These are phyloP conservation scores for Sporobolomyces phaffii DNA, from an alignment of 768 basidiomycete genomes.

Conservation along the genomic window DNA sequence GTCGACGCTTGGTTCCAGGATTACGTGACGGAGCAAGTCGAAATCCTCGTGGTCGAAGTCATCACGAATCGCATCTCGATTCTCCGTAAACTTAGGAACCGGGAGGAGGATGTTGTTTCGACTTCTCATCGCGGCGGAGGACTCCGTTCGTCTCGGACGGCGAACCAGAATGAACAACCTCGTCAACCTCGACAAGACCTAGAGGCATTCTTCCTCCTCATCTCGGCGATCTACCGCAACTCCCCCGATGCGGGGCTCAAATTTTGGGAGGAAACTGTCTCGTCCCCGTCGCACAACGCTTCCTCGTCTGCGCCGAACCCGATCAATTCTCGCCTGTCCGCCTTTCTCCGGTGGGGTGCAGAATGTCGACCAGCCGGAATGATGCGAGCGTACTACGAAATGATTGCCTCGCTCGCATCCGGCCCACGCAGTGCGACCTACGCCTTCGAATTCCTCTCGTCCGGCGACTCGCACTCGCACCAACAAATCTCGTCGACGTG, in stretches of 20 bases:
- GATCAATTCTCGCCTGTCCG: slow-evolving; percentile 55
- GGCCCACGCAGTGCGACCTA: slow-evolving; percentile 79
- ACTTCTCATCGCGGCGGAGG: slow-evolving; percentile 58
- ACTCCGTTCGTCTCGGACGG: slow-evolving; percentile 18
- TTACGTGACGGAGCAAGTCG: slow-evolving; percentile 60
- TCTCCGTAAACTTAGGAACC: slow-evolving; percentile 61
- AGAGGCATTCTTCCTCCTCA: slow-evolving; percentile 72
- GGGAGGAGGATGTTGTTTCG: slow-evolving; percentile 76
- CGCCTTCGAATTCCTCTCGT: slow-evolving; percentile 72
- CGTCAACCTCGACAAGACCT: slow-evolving; percentile 69
- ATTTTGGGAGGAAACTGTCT: slow-evolving; percentile 62
- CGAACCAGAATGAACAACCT: slow-evolving; percentile 41
- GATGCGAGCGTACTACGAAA: slow-evolving; percentile 76
- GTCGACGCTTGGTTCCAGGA: slow-evolving; percentile 53
- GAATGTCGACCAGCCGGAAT: slow-evolving; percentile 65
- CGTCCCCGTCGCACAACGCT: not conserved
- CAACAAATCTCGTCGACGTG: slow-evolving; percentile 48
- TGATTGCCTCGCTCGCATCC: slow-evolving; percentile 75
- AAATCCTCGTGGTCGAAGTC: slow-evolving; percentile 61
- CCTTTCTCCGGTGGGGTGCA: slow-evolving; percentile 84
- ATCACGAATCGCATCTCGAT: slow-evolving; percentile 45
- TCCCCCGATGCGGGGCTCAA: slow-evolving; percentile 71
- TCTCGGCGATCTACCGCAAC: slow-evolving; percentile 70
- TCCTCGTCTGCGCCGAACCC: slow-evolving; percentile 3
- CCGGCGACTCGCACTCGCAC: slow-evolving; percentile 49